A percentile compares a stretch with the other conserved stretches of the same genome.
phyloP scores from a whole-genome alignment of 306 rosid species.

The Inga leiocalycina region DNA sequence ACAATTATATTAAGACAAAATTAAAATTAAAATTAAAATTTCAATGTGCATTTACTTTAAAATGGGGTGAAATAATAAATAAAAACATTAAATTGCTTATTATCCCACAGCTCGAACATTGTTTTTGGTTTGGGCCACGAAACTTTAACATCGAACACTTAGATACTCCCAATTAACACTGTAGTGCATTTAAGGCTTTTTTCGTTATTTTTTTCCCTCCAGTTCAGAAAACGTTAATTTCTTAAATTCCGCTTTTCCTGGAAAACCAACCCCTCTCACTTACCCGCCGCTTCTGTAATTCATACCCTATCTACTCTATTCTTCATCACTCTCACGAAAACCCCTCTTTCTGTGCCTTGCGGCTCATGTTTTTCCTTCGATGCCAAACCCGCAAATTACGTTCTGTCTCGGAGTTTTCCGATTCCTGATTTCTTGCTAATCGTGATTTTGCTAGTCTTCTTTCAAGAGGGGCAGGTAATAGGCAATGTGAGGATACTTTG shows the following conservation, averaged over 20 bases:
- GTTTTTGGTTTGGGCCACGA: not conserved
- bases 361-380: not conserved
- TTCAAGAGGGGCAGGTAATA: not conserved
- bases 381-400: not conserved
- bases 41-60: not conserved
- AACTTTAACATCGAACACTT: not conserved
- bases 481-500: not conserved
- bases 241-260: not conserved
- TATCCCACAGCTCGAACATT: not conserved
- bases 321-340: not conserved
- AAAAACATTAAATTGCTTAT: no score
- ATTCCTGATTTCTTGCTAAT: not conserved
- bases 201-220: not conserved
- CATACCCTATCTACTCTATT: not conserved
- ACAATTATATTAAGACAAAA: not conserved
- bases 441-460: not conserved
- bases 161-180: no score
- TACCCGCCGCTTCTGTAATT: slow-evolving; percentile 24
- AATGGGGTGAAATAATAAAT: not conserved
- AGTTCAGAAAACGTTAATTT: not conserved
- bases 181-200: not conserved
- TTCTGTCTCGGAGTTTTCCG: not conserved
- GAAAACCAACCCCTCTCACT: not conserved
- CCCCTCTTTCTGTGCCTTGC: not conserved
- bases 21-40: no score